Base-by-base conservation (phyloP, 768 basidiomycete genomes). In the Boletus bicolor region DNA sequence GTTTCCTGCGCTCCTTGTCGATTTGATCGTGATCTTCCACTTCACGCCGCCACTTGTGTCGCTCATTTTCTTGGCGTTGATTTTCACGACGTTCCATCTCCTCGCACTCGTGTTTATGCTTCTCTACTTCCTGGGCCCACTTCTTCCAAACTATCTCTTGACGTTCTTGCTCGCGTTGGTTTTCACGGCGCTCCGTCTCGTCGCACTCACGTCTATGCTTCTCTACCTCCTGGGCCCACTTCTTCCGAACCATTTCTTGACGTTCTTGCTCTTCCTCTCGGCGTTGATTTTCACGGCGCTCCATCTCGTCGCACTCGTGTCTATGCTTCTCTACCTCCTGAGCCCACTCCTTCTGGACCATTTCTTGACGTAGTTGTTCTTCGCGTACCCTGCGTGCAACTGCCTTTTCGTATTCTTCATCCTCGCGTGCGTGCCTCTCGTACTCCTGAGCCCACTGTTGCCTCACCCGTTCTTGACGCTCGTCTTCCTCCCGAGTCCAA, bases 21-120 rank as follows among this genome's bases (percentile, higher is more conserved):
- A 45, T 50, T n/a, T 17, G 53, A 12, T 54, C 57, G 10, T 59
- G 57, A 26, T 69, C 61, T 38, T 68, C 62, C 2, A 52, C 39
- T 37, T 69, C 68, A 4, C 37, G 62, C 1, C 26, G 38, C 68
- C 68, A 64, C 21, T 32, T 54, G 11, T 36, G 32, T 32, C 64
- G 61, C 30, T 54, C 44, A 6, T 44, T 36, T 21, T 60, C 58
- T 24, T 24, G 21, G 21, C 21, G 21, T 24, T 24, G 21, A 3
- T 41, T 11, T 51, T 65, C 64, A 11, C 12, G 57, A 32, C 44
- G 54, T n/a, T 56, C 45, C 41, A 53, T 53, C 15, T 62, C 60
- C 11, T 62, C 55, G 21, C 34, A 51, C n/a, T 59, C 42, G 21
- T 26, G 44, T 21, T 0, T 26, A n/a, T 65, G 54, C 1, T 42